A percentile compares a stretch with the other conserved stretches of the same genome.
Evolutionary conservation across 2,329 filamentous ascomycete genomes (phyloP).

Genomic region (Sarocladium brachiariae): DNA sequence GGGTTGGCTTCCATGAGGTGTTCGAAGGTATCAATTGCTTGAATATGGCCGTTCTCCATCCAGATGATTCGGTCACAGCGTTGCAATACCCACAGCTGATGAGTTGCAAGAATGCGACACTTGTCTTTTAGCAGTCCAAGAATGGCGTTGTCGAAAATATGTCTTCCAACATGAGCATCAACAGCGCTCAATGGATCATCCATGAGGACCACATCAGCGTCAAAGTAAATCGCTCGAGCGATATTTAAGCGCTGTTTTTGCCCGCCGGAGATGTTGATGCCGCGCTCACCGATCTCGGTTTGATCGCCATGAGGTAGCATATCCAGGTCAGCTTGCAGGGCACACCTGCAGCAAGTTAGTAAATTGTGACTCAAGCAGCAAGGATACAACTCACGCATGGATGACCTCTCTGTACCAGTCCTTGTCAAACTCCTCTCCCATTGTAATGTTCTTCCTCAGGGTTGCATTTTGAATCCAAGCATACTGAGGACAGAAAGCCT

Average conservation of each 20-base stretch:
- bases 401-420: slow-evolving; percentile 82
- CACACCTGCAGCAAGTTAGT: slow-evolving; percentile 48
- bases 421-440: slow-evolving; percentile 70
- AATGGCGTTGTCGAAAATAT: slow-evolving; percentile 92
- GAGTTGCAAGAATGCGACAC: slow-evolving; percentile 84
- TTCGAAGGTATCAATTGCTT: slow-evolving; percentile 81
- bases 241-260: slow-evolving; percentile 96
- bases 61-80: slow-evolving; percentile 89
- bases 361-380: slow-evolving; percentile 10
- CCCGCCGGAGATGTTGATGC: slow-evolving; percentile 90
- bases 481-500: slow-evolving; percentile 92
- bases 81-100: slow-evolving; percentile 87
- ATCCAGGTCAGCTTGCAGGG: slow-evolving; percentile 76
- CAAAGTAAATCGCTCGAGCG: slow-evolving; percentile 69
- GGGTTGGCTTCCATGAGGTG: slow-evolving; percentile 74
- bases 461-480: slow-evolving; percentile 96
- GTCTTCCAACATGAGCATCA: slow-evolving; percentile 62
- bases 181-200: slow-evolving; percentile 64
- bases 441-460: slow-evolving; percentile 82
- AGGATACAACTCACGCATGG: slow-evolving; percentile 49
- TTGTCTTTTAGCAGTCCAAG: slow-evolving; percentile 83
- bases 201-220: slow-evolving; percentile 61
- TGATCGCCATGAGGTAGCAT: slow-evolving; percentile 86
- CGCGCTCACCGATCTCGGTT: slow-evolving; percentile 92
- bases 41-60: slow-evolving; percentile 81